Conservation (phyloP, 306 rosid species). For the Cucurbita ficifolia region DNA sequence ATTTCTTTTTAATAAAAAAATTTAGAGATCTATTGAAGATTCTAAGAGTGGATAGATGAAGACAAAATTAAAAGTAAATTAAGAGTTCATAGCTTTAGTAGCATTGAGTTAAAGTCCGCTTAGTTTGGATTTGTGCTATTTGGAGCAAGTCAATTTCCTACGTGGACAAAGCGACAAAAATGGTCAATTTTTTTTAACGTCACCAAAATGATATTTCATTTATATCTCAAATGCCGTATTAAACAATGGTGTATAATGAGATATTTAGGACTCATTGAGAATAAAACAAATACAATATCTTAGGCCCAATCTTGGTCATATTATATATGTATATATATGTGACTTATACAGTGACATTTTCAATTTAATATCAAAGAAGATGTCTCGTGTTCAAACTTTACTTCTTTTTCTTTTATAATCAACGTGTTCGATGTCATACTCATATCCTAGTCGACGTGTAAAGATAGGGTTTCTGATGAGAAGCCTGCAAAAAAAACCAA, state of each 20-base stretch:
- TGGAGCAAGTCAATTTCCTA: neutral
- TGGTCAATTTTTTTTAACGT: neutral
- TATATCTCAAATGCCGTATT: neutral
- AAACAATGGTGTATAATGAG: neutral
- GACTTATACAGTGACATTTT: neutral
- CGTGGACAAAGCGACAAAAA: neutral
- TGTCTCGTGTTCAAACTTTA: neutral
- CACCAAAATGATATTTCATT: neutral
- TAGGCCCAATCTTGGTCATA: neutral
- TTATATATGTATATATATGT: neutral
- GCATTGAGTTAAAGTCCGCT: neutral
- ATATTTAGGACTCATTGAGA: neutral
- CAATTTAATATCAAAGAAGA: neutral
- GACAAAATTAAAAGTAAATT: neutral
- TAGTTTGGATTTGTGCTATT: neutral
- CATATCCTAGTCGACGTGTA: neutral
- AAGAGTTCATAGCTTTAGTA: neutral
- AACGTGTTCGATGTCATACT: neutral
- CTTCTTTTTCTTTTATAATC: neutral
- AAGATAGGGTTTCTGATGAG: slow-evolving; percentile 17
- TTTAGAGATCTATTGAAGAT: neutral
- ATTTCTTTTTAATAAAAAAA: too few relatives aligned
- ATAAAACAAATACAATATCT: neutral
- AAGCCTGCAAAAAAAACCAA: slow-evolving; percentile 28
- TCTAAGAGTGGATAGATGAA: neutral